Conservation (phyloP, 106 monocot species). For the Chionographis japonica region DNA sequence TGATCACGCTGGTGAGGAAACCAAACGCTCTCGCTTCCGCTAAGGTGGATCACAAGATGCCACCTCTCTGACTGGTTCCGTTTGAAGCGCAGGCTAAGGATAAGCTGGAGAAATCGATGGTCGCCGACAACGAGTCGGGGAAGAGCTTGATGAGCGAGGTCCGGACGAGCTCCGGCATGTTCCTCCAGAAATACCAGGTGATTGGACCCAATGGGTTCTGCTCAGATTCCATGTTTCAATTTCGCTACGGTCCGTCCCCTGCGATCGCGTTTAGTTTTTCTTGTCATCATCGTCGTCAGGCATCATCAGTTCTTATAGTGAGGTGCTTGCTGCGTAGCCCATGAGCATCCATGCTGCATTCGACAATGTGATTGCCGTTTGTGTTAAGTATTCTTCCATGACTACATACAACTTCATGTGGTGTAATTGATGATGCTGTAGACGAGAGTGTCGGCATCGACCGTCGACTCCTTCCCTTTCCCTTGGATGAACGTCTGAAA, state of each 20-base stretch:
- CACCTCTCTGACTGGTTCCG: no score
- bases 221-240: neutral
- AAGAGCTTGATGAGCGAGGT: constrained; percentile 67
- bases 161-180: constrained; percentile 93
- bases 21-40: neutral
- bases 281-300: no score
- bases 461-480: no score
- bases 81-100: constrained; percentile 45
- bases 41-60: neutral
- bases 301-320: no score
- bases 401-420: no score
- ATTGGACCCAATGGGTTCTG: neutral
- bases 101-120: constrained; percentile 78
- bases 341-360: no score
- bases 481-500: no score
- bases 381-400: no score
- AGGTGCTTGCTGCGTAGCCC: no score
- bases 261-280: neutral
- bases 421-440: no score
- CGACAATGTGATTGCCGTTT: no score
- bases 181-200: constrained; percentile 67
- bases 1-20: constrained; percentile 6
- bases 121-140: constrained; percentile 73
- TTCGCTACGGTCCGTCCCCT: neutral
- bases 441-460: no score